These are phyloP conservation scores for Cyamopsis tetragonoloba DNA, from an alignment of 306 rosid genomes.

Conservation along the genomic window DNA sequence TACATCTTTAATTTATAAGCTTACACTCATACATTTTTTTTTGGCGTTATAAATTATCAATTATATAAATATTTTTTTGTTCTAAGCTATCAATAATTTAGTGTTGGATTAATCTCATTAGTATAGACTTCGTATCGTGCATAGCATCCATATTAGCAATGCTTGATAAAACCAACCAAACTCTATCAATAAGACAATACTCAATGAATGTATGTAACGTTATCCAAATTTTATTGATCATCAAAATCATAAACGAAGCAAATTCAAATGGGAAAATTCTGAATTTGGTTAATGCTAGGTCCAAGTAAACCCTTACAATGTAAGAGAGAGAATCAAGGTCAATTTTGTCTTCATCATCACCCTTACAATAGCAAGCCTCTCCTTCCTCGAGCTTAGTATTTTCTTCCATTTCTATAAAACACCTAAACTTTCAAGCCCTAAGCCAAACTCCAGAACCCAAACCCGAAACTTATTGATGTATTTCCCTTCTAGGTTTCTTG, in stretches of 20 bases:
- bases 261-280: slow-evolving; percentile 19
- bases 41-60: too few species aligned
- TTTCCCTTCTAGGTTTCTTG: too few species aligned
- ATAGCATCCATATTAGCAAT: too few species aligned
- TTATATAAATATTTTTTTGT: too few species aligned
- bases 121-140: too few species aligned
- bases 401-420: slow-evolving; percentile 43
- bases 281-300: slow-evolving; percentile 20
- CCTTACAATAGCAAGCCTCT: slow-evolving; percentile 59
- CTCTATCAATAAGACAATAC: too few species aligned
- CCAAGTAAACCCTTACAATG: slow-evolving; percentile 66
- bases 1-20: too few species aligned
- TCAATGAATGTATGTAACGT: background rate
- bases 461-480: slow-evolving; percentile 71
- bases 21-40: too few species aligned
- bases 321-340: slow-evolving; percentile 64
- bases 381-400: slow-evolving; percentile 69
- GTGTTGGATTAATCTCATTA: too few species aligned
- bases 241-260: slow-evolving; percentile 26
- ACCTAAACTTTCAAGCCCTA: slow-evolving; percentile 35
- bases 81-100: too few species aligned
- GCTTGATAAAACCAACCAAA: too few species aligned
- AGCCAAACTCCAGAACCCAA: slow-evolving; percentile 41
- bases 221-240: slow-evolving; percentile 16
- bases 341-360: slow-evolving; percentile 42